Conservation (phyloP, 805 yeast genomes). For the Candida wancherniae region DNA sequence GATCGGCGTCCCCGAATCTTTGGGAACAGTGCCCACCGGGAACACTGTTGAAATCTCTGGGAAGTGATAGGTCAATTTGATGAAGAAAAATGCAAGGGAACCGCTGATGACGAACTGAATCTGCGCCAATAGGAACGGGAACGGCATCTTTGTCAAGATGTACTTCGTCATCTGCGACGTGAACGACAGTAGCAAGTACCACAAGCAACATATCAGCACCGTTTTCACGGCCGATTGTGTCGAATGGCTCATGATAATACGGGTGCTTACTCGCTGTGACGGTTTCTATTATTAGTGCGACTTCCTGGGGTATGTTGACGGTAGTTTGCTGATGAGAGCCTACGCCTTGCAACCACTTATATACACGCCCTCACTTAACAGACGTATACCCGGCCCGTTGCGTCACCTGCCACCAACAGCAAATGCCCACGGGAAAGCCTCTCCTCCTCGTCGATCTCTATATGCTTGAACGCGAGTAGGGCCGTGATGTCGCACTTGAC, state of each 20-base stretch:
- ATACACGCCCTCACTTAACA: too few species aligned
- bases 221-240: conserved; percentile 20
- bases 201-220: conserved; percentile 43
- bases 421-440: conserved; percentile 31
- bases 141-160: conserved; percentile 50
- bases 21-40: conserved; percentile 54
- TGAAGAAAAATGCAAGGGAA: conserved; percentile 35
- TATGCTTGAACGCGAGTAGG: conserved; percentile 24
- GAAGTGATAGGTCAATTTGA: conserved; percentile 27
- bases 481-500: conserved; percentile 22
- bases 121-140: conserved; percentile 62
- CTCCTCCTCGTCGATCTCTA: conserved; percentile 31
- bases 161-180: conserved; percentile 62
- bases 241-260: conserved; percentile 1
- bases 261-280: neutral
- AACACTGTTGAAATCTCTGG: conserved; percentile 31
- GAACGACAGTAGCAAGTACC: conserved; percentile 60
- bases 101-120: conserved; percentile 56
- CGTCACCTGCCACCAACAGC: conserved; percentile 51
- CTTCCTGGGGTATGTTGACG: too few species aligned
- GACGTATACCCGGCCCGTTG: conserved; percentile 44
- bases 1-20: conserved; percentile 19
- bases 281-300: too few species aligned
- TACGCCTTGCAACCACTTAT: too few species aligned
- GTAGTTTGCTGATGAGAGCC: too few species aligned